Conservation (phyloP, 2,329 filamentous ascomycete genomes). For the Trichoderma pleuroti region DNA sequence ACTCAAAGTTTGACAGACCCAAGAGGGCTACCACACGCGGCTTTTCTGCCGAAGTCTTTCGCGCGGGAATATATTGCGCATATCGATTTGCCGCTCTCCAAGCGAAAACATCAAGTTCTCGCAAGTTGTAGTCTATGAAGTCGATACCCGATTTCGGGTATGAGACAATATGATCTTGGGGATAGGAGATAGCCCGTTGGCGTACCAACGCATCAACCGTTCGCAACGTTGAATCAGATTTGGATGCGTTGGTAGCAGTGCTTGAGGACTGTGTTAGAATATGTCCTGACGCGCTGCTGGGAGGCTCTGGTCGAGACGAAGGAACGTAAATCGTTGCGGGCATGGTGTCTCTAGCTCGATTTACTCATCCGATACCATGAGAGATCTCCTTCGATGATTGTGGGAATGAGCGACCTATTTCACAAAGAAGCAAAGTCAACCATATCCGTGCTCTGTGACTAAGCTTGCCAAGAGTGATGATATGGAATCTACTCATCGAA, state of each 20-base stretch:
- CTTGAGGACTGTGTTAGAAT: not conserved
- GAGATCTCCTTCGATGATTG: not conserved
- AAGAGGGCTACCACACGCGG: not conserved
- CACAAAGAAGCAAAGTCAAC: not conserved
- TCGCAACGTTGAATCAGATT: not conserved
- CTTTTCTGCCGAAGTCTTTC: not conserved
- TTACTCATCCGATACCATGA: too few relatives aligned
- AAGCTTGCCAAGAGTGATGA: not conserved
- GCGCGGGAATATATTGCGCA: not conserved
- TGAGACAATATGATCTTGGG: slow-evolving; percentile 2
- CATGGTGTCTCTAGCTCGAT: not conserved
- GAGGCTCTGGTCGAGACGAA: not conserved
- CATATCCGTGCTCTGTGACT: not conserved
- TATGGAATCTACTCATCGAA: not conserved
- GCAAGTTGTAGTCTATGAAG: not conserved
- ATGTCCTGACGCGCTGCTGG: not conserved
- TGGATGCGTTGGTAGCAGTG: not conserved
- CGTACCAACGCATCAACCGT: slow-evolving; percentile 5
- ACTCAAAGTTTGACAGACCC: slow-evolving; percentile 2
- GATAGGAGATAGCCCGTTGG: not conserved
- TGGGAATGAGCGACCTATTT: not conserved
- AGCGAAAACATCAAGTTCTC: slow-evolving; percentile 3
- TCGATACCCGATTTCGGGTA: not conserved
- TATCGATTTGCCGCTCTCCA: slow-evolving; percentile 4
- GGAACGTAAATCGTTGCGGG: not conserved